A percentile compares a stretch with the other conserved stretches of the same genome.
phyloP scores from a whole-genome alignment of 768 basidiomycete genomes.

The Lentinus tigrinus region DNA sequence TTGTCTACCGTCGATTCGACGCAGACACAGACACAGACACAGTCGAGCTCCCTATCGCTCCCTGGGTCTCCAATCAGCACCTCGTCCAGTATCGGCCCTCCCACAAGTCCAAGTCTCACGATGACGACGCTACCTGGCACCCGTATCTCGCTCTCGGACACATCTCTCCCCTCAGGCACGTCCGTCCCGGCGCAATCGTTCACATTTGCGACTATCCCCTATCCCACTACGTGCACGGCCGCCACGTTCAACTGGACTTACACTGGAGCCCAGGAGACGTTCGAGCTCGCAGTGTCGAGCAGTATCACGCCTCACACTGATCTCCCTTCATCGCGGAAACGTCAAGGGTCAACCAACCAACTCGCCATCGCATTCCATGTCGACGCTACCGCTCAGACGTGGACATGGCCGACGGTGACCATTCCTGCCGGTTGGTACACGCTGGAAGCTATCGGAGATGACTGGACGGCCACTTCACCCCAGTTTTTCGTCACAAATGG shows the following conservation, averaged over 20 bases:
- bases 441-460: constrained; percentile 25
- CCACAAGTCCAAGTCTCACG: background rate
- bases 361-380: constrained; percentile 28
- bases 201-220: constrained; percentile 24
- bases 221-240: constrained; percentile 36
- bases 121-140: no score
- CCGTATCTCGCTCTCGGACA: no score
- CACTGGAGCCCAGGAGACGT: background rate
- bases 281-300: constrained; percentile 18
- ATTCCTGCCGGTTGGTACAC: constrained; percentile 51
- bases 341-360: constrained; percentile 12
- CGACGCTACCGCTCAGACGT: constrained; percentile 28
- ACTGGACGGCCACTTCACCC: constrained; percentile 22
- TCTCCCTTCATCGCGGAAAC: background rate
- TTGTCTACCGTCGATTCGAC: background rate
- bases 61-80: background rate
- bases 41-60: background rate
- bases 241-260: constrained; percentile 30
- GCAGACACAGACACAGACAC: background rate
- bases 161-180: background rate
- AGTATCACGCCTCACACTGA: constrained; percentile 10
- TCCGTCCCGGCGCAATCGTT: constrained; percentile 4
- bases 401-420: constrained; percentile 46
- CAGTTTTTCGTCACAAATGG: constrained; percentile 40
- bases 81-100: no score